Percentiles rank a stretch among this genome's conserved stretches.
Evolutionary conservation across 164 flowering plant genomes (phyloP).

Genomic region (Protea cynaroides): DNA sequence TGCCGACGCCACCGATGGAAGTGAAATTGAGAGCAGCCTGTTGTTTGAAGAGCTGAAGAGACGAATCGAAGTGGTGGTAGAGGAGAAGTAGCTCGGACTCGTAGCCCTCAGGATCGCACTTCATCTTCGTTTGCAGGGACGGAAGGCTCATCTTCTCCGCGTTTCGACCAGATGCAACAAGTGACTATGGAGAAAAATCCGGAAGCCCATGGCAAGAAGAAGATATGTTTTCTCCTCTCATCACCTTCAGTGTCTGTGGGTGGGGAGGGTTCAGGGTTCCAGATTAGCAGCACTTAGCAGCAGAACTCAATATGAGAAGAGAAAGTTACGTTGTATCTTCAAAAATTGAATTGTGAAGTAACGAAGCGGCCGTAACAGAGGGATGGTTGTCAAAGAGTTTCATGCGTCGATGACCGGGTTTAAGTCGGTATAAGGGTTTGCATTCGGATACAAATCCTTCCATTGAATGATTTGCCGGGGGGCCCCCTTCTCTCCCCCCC

Average conservation of each 20-base stretch:
- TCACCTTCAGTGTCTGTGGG: not conserved
- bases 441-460: no score
- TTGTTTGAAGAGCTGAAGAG: slow-evolving; percentile 61
- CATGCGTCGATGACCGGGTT: no score
- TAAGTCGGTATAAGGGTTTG: no score
- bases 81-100: slow-evolving; percentile 54
- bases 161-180: slow-evolving; percentile 55
- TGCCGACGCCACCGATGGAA: slow-evolving; percentile 37
- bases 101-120: slow-evolving; percentile 84
- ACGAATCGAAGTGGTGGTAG: slow-evolving; percentile 61
- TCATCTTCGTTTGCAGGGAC: slow-evolving; percentile 77
- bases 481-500: no score
- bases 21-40: slow-evolving; percentile 54
- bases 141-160: slow-evolving; percentile 66
- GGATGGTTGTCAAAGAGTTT: no score
- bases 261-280: no score
- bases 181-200: slow-evolving; percentile 26
- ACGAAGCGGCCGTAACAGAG: no score
- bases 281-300: no score
- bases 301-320: no score
- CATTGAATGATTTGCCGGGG: no score
- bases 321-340: no score
- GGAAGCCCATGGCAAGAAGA: slow-evolving; percentile 5
- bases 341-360: no score
- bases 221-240: not conserved